A percentile compares a stretch with the other conserved stretches of the same genome.
Conservation (phyloP, 2,329 filamentous ascomycete genomes). For the Aurifilum marmelostoma region DNA sequence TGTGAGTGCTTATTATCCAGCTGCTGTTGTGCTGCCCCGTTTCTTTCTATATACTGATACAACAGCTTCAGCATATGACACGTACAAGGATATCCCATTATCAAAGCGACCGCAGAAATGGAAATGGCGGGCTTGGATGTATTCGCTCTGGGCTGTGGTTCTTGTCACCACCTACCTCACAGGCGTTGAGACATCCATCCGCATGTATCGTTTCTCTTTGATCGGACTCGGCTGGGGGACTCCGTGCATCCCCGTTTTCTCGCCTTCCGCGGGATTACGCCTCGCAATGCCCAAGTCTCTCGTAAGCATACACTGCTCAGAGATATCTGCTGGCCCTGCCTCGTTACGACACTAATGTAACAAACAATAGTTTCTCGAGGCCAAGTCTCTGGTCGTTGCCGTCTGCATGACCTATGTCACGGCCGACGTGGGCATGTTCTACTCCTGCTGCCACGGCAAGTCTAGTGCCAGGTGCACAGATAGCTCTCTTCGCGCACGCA, state of each 20-base stretch:
- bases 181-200: neutral
- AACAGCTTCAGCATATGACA: neutral
- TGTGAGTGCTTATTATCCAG: neutral
- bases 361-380: neutral
- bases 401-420: slow-evolving; percentile 11
- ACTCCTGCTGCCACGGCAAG: neutral
- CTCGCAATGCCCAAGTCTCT: slow-evolving; percentile 4
- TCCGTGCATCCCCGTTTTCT: slow-evolving; percentile 8
- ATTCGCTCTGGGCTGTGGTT: neutral
- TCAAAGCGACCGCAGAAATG: neutral
- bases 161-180: slow-evolving; percentile 4
- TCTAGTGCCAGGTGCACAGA: slow-evolving; percentile 9
- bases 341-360: neutral
- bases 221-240: slow-evolving; percentile 9
- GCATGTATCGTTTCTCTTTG: slow-evolving; percentile 6
- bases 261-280: neutral
- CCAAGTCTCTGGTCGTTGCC: slow-evolving; percentile 11
- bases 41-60: neutral
- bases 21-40: too few species aligned
- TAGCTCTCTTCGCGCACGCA: slow-evolving; percentile 19
- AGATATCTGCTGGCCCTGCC: neutral
- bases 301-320: neutral
- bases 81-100: slow-evolving; percentile 6
- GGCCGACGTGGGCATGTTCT: slow-evolving; percentile 5
- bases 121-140: slow-evolving; percentile 7